Base-by-base conservation (phyloP, 2,329 filamentous ascomycete species). In the Trichophaea hybrida region DNA sequence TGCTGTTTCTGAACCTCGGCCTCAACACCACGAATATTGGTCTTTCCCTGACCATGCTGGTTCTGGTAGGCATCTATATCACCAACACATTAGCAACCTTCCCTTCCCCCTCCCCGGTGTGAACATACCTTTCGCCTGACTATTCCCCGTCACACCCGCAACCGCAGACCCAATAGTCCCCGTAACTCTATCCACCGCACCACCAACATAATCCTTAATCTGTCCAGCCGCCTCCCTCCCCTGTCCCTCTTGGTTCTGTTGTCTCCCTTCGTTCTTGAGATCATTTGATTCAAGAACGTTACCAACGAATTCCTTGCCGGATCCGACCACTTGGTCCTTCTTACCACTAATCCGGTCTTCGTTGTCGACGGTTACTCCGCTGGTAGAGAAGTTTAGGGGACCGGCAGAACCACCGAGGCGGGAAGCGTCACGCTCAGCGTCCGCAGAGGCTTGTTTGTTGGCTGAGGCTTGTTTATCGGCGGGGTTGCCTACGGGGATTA, bases 261-360 rank as follows among this genome's bases (percentile, higher is more conserved):
- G 73, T 35, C 81, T 80, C 4, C 91, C 91, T 31, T 82, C 71
- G 52, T 81, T 77, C 76, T 90, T 91, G 57, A 96, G 73, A 37
- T 76, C 78, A 74, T 93, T 84, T 64, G 80, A 82, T 61, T 90
- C 91, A 32, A 91, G 66, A 4, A 91, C 68, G 15, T 83, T 83
- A 60, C 91, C 91, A 0, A 93, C 64, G 4, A 83, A 76, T 71
- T 96, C 88, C 76, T 96, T 96, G 48, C 83, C 83, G 0, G 85
- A 80, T 56, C 90, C 91, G n/a, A 90, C 70, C 4, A 88, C 94
- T 75, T 96, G 90, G 75, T 95, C 88, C 83, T 85, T 94, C 15
- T 78, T 78, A 48, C 91, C 90, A 15, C 80, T 71, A 24, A 78
- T 75, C 65, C 89, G 86, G 71, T 91, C 77, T 8, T 83, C 76